Conservation (phyloP, 768 basidiomycete genomes). For the Boletus edulis region DNA sequence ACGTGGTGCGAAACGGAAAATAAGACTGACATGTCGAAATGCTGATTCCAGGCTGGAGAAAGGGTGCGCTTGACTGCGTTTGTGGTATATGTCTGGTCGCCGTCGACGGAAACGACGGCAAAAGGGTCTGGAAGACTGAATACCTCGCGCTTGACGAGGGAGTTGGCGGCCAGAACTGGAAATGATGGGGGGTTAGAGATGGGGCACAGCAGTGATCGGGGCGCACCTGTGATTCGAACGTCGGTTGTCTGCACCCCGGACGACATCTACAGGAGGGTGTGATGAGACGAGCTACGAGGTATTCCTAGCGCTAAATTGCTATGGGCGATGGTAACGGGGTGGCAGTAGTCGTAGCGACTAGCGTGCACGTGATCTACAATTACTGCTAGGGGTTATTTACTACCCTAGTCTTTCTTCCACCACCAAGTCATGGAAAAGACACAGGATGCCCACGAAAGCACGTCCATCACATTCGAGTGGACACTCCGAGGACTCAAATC, state of each 20-base stretch:
- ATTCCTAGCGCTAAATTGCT: too few relatives aligned
- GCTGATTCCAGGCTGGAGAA: constrained; percentile 80
- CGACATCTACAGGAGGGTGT: constrained; percentile 17
- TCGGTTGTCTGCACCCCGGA: constrained; percentile 6
- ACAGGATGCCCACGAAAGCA: constrained; percentile 48
- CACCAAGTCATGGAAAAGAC: constrained; percentile 27
- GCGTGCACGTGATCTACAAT: not conserved
- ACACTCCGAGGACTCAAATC: constrained; percentile 64
- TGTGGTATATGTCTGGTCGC: constrained; percentile 78
- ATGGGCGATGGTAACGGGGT: not conserved
- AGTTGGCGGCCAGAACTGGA: constrained; percentile 73
- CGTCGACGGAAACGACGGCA: constrained; percentile 84
- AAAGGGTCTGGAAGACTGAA: constrained; percentile 86
- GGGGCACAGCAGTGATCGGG: not conserved
- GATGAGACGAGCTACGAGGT: not conserved
- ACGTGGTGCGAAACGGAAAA: constrained; percentile 5
- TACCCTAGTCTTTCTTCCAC: too few relatives aligned
- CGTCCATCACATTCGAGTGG: constrained; percentile 73
- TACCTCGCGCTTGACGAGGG: constrained; percentile 73
- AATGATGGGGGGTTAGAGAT: not conserved
- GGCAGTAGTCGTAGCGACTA: constrained; percentile 4
- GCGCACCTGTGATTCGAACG: constrained; percentile 28
- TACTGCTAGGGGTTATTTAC: not conserved
- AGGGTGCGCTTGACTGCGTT: constrained; percentile 65
- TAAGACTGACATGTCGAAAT: constrained; percentile 73